Conservation (phyloP, 1,284 basidiomycete species). For the Puccinia horiana region DNA sequence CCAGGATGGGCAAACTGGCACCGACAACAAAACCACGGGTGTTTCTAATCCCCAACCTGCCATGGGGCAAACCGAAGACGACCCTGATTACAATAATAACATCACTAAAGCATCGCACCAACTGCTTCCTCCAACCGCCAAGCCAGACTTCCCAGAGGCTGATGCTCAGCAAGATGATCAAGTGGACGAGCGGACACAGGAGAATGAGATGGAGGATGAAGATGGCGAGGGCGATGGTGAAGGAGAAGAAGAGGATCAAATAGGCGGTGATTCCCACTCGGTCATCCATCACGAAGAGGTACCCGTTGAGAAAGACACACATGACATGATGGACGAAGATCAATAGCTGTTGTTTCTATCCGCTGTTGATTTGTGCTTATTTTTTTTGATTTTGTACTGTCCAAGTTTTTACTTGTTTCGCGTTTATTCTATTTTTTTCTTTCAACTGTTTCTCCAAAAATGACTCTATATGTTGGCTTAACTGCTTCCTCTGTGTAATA, state of each 20-base stretch:
- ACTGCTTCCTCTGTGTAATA: no score
- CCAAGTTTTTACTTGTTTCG: background rate
- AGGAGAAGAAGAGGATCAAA: slow-evolving; percentile 6
- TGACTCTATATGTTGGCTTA: no score
- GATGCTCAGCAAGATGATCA: background rate
- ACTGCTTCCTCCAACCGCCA: background rate
- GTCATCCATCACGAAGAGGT: background rate
- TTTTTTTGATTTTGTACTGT: background rate
- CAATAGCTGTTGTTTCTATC: background rate
- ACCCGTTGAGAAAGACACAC: background rate
- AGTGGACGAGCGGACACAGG: background rate
- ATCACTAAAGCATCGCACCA: background rate
- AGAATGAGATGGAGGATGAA: background rate
- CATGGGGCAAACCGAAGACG: background rate
- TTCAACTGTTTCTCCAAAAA: no score
- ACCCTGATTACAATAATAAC: background rate
- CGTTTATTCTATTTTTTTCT: no score
- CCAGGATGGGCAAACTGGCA: background rate
- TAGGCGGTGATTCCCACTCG: background rate
- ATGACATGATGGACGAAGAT: slow-evolving; percentile 24
- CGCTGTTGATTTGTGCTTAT: no score
- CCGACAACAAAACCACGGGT: background rate
- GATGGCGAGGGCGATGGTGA: background rate
- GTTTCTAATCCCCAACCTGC: background rate
- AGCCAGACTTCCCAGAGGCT: background rate